Evolutionary conservation across 164 flowering plant species (phyloP), one percentile per base, ranked within the genome.

Genomic region (Piper longum): DNA sequence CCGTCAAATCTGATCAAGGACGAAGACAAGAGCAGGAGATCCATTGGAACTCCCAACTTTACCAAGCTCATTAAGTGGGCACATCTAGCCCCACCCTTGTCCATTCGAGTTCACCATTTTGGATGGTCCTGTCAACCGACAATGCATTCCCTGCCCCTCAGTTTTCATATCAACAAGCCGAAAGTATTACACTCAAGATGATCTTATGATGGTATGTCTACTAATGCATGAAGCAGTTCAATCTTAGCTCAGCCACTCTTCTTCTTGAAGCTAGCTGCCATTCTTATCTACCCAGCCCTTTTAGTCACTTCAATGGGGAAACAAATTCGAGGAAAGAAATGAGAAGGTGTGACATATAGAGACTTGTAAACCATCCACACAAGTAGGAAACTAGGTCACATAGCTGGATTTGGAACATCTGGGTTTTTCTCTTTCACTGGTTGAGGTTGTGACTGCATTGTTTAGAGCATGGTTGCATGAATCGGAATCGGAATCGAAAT

Each of bases 261-360:
- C 58, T 57, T 13, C 41, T 26, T 41, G 41, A 57, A 57, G 60
- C 14, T 55, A 16, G 6, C n/a, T 57, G 59, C 60, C 41, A 57
- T 57, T 26, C 36, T 8, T 36, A 12, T 66, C 45, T 43, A 41
- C 42, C 61, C 62, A 56, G 45, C 62, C 36, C 70, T 70, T 76
- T 72, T 70, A 69, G 76, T 79, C 74, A 76, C 75, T 68, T 74
- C 82, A 74, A 44, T 51, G 66, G 64, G 59, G 65, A 2, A 26
- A 26, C 36, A 26, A 26, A 26, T 26, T 26, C 2, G 36, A 26
- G 36, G 36, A 26, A 26, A 26, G 36, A 26, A 26, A 26, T 0
- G 36, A 26, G 36, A 26, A 26, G 36, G 36, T 26, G 36, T 26
- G 36, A 26, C 36, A 26, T 26, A 26, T 26, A 26, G 36, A 26